Evolutionary conservation across 192 early-diverging fungal genomes (phyloP), one percentile per base, ranked within the genome.

Genomic region (Allomyces arbusculus): DNA sequence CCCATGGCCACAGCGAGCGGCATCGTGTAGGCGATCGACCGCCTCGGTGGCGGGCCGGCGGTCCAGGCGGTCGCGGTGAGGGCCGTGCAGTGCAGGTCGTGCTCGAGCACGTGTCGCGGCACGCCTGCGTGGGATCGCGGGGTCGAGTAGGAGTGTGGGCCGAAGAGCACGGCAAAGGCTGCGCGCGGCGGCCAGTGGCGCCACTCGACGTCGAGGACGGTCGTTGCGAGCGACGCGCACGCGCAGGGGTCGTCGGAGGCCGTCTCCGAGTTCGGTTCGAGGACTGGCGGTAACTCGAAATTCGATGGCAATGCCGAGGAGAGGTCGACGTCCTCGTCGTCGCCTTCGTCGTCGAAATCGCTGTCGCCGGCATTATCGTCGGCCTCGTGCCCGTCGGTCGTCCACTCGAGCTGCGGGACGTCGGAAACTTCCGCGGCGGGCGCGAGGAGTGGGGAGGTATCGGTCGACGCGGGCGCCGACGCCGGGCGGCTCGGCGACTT

Each of bases 1-100:
- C 71, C 75, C 62, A 74, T 74, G 43, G 64, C 65, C 65, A 67
- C 72, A 1, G 28, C 64, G n/a, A 76, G 69, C 26, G 70, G 77
- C 45, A 67, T 69, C 33, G 72, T 76, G 25, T 68, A 74, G 69
- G 74, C 72, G 14, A n/a, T 55, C 4, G 63, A 71, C 62, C 75
- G 68, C 69, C 70, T 70, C 20, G 65, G 67, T 45, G 58, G 61
- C 23, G 63, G 63, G 20, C 66, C 72, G 20, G 50, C 50, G 16
- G 50, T 14, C 50, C 50, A 58, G 16, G 16, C 7, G 12, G 16
- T 58, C 16, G 50, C 20, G 12, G 50, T 4, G 16, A 58, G 12
- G 50, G 12, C 1, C 16, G 50, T 58, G 50, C 50, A 58, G 12
- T n/a, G 16, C 1, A 58, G 50, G 16, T n/a, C 16, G 16, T 58